Evolutionary conservation across 139 green algal genomes (phyloP).

Genomic region (Chlamydomonas sp.): DNA sequence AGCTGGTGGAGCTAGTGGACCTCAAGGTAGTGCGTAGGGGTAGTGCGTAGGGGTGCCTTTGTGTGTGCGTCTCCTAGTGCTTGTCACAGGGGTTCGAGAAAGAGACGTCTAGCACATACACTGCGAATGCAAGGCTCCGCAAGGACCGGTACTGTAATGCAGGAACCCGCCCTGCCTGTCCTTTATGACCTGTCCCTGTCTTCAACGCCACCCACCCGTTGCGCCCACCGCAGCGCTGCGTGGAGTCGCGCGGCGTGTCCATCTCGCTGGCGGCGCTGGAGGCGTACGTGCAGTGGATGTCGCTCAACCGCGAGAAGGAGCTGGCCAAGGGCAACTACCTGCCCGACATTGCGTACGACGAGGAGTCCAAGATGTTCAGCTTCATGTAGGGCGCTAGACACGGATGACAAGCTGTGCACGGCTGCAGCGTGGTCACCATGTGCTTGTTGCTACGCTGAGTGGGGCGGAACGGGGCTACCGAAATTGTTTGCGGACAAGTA

Average conservation of each 20-base stretch:
- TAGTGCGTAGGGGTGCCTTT: background rate
- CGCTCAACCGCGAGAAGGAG: conserved; percentile 6
- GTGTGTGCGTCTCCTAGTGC: no score
- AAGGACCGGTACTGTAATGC: no score
- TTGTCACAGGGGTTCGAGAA: background rate
- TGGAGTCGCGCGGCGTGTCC: background rate
- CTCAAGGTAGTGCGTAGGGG: conserved; percentile 18
- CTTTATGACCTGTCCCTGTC: no score
- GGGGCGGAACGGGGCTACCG: no score
- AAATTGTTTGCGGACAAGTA: no score
- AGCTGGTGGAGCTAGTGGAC: conserved; percentile 24
- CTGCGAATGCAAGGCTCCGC: background rate
- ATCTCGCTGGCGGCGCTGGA: background rate
- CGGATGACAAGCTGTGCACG: no score
- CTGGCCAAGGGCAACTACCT: conserved; percentile 27
- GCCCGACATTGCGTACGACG: conserved; percentile 35
- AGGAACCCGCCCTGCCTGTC: no score
- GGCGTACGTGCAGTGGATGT: conserved; percentile 23
- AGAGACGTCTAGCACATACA: background rate
- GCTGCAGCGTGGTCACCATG: no score
- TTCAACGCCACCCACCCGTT: no score
- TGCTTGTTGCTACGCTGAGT: no score
- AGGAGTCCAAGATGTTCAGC: conserved; percentile 31
- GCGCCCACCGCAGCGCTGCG: background rate
- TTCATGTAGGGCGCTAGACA: conserved; percentile 17